Percentiles rank a stretch among this genome's conserved stretches.
Conservation (phyloP, 1,139 yeast species). For the Lodderomyces pseudojiufengensis region DNA sequence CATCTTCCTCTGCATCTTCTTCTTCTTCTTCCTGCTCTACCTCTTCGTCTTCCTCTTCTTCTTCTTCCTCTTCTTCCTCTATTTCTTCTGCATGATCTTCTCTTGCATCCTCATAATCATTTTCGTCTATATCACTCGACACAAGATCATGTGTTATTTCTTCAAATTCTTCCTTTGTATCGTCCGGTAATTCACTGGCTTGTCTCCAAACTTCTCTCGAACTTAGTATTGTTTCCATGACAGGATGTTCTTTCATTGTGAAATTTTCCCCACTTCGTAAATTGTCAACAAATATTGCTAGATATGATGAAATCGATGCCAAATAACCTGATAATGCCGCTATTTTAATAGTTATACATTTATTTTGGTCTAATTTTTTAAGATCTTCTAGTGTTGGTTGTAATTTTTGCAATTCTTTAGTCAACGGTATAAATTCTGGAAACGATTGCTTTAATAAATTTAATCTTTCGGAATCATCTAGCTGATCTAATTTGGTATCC, state of each 20-base stretch:
- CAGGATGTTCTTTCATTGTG: slow-evolving; percentile 79
- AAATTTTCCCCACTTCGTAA: slow-evolving; percentile 54
- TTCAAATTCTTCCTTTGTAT: slow-evolving; percentile 10
- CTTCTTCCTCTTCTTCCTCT: slow-evolving; percentile 19
- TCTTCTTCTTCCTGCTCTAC: slow-evolving; percentile 14
- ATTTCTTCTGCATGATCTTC: slow-evolving; percentile 19
- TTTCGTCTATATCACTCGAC: slow-evolving; percentile 24
- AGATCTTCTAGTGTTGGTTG: slow-evolving; percentile 36
- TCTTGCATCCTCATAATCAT: slow-evolving; percentile 25
- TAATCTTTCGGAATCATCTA: slow-evolving; percentile 43
- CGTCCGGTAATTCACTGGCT: slow-evolving; percentile 47
- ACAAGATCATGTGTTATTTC: slow-evolving; percentile 18
- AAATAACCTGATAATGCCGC: slow-evolving; percentile 74
- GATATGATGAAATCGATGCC: slow-evolving; percentile 70
- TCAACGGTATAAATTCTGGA: slow-evolving; percentile 82
- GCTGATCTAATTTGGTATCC: slow-evolving; percentile 29
- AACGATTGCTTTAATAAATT: slow-evolving; percentile 54
- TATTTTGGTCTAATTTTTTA: slow-evolving; percentile 23
- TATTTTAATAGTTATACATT: slow-evolving; percentile 46
- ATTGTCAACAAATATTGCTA: slow-evolving; percentile 63
- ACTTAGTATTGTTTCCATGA: slow-evolving; percentile 80
- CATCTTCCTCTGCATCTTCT: slow-evolving; percentile 16
- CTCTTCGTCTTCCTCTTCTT: slow-evolving; percentile 16
- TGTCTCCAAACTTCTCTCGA: slow-evolving; percentile 90
- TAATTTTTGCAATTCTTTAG: slow-evolving; percentile 57